Evolutionary conservation across 2,329 filamentous ascomycete genomes (phyloP).

Genomic region (Dryadomyces sulphureus): DNA sequence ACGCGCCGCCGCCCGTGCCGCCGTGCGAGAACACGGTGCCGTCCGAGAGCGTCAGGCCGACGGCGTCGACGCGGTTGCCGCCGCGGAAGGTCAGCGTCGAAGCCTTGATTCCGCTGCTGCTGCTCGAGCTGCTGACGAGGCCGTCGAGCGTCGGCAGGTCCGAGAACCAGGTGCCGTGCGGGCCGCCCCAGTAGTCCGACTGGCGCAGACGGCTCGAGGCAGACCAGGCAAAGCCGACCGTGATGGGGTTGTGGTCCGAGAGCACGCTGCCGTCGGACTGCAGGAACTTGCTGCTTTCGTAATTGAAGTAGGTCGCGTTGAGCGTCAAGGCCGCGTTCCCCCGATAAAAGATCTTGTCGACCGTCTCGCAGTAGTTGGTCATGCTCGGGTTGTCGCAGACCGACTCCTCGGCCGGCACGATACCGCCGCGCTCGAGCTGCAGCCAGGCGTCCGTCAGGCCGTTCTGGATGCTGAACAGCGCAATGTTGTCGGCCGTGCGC

Average conservation of each 20-base stretch:
- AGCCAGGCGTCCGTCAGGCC: slow-evolving; percentile 46
- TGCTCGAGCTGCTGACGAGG: slow-evolving; percentile 4
- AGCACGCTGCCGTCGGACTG: slow-evolving; percentile 40
- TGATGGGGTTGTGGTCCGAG: slow-evolving; percentile 50
- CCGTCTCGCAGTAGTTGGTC: slow-evolving; percentile 42
- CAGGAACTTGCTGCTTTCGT: slow-evolving; percentile 41
- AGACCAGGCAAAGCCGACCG: slow-evolving; percentile 36
- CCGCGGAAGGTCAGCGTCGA: slow-evolving; percentile 30
- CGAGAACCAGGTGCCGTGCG: slow-evolving; percentile 38
- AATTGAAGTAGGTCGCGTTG: slow-evolving; percentile 33
- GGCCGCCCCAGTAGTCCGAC: slow-evolving; percentile 31
- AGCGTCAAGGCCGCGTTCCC: slow-evolving; percentile 30
- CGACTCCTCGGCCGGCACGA: slow-evolving; percentile 26
- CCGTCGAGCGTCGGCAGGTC: slow-evolving; percentile 27
- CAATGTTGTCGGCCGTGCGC: slow-evolving; percentile 34
- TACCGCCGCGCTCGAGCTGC: slow-evolving; percentile 32
- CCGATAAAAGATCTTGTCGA: slow-evolving; percentile 53
- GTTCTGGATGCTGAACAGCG: slow-evolving; percentile 32
- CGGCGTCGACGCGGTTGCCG: slow-evolving; percentile 31
- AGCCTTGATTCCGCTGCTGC: slow-evolving; percentile 17
- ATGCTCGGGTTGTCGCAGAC: slow-evolving; percentile 44
- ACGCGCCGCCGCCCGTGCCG: slow-evolving; percentile 31
- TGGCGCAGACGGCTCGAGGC: slow-evolving; percentile 23
- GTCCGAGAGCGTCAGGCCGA: slow-evolving; percentile 30
- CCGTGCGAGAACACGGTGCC: slow-evolving; percentile 36